Percentiles rank a stretch among this genome's conserved stretches.
phyloP scores from a whole-genome alignment of 768 basidiomycete genomes.

The Coprinellus aureogranulatus region DNA sequence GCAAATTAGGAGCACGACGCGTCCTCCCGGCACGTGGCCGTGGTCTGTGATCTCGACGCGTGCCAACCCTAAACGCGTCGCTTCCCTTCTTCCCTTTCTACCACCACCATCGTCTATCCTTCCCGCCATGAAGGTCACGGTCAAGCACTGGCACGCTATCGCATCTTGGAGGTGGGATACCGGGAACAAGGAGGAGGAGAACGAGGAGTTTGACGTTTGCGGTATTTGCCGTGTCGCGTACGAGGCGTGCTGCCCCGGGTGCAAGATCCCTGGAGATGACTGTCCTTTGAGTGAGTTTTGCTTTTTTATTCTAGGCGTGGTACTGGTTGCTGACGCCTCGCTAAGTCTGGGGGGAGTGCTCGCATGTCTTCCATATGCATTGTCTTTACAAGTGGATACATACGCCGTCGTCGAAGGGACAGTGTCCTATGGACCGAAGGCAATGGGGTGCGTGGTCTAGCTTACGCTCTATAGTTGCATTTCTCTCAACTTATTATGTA shows the following conservation, averaged over 20 bases:
- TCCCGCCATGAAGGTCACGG: slow-evolving; percentile 68
- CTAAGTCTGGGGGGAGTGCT: slow-evolving; percentile 97
- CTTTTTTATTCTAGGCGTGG: background rate
- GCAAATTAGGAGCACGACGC: no score
- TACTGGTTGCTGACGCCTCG: background rate
- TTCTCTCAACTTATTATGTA: no score
- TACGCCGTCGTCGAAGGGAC: slow-evolving; percentile 84
- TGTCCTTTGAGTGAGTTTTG: slow-evolving; percentile 35
- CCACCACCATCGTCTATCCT: background rate
- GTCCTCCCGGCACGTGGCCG: no score
- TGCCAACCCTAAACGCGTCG: no score
- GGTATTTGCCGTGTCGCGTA: slow-evolving; percentile 90
- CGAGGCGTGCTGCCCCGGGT: slow-evolving; percentile 93
- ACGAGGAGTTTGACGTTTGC: slow-evolving; percentile 61
- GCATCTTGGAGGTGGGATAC: slow-evolving; percentile 88
- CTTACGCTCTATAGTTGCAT: no score
- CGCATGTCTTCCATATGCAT: slow-evolving; percentile 98
- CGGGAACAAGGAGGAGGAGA: slow-evolving; percentile 34
- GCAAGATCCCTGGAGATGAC: slow-evolving; percentile 91
- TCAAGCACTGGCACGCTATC: slow-evolving; percentile 86
- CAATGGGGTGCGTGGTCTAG: slow-evolving; percentile 75
- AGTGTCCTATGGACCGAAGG: slow-evolving; percentile 98
- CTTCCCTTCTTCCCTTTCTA: no score
- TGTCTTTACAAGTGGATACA: slow-evolving; percentile 96
- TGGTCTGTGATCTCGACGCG: no score